Conservation (phyloP, 2,329 filamentous ascomycete species). For the Hypoxylon sp. region DNA sequence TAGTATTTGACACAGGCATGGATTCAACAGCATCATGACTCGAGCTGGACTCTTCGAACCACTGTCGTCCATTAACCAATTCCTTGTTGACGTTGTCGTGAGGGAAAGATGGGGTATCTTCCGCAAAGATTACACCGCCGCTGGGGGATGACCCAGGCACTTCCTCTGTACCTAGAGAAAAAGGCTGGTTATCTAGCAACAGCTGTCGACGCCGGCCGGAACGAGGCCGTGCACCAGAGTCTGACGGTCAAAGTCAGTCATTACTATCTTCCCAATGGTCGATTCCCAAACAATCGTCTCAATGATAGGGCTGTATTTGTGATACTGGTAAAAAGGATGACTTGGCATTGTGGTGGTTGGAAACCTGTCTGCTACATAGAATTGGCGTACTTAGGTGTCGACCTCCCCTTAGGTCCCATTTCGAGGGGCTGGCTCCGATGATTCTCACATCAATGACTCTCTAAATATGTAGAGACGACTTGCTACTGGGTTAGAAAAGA, state of each 20-base stretch:
- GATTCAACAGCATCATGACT: slow-evolving; percentile 48
- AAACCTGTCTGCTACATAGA: neutral
- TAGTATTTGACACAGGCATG: slow-evolving; percentile 39
- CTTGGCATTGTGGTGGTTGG: slow-evolving; percentile 47
- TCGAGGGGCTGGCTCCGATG: neutral
- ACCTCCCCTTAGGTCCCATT: neutral
- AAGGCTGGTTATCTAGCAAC: slow-evolving; percentile 44
- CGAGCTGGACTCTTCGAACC: slow-evolving; percentile 56
- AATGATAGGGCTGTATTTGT: neutral
- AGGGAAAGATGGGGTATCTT: slow-evolving; percentile 24
- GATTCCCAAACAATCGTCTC: neutral
- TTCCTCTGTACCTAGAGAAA: slow-evolving; percentile 28
- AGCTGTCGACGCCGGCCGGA: slow-evolving; percentile 33
- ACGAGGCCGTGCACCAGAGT: slow-evolving; percentile 2
- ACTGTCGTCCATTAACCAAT: slow-evolving; percentile 32
- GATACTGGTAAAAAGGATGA: neutral
- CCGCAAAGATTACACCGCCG: slow-evolving; percentile 42
- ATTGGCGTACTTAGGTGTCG: neutral
- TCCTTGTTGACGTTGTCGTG: slow-evolving; percentile 10
- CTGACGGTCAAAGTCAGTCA: slow-evolving; percentile 25
- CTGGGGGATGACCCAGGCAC: slow-evolving; percentile 24
- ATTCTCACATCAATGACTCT: neutral
- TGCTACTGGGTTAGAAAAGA: neutral
- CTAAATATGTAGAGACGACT: slow-evolving; percentile 1
- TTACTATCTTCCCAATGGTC: neutral